Percentiles rank a stretch among this genome's conserved stretches.
Evolutionary conservation across 371 early-diverging fungal species (phyloP).

Genomic region (Homolaphlyctis polyrhiza): DNA sequence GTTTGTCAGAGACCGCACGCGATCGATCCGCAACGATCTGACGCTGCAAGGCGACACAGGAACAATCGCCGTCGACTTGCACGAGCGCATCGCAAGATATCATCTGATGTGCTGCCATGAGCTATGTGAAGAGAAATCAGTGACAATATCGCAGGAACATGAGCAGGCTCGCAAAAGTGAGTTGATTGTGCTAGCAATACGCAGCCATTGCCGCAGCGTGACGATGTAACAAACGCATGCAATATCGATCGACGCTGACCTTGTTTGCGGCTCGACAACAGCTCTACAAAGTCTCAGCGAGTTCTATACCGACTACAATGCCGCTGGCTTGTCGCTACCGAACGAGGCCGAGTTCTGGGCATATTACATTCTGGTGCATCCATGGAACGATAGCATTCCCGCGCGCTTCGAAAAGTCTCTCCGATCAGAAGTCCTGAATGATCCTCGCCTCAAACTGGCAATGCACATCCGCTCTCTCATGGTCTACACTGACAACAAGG

Average conservation of each 20-base stretch:
- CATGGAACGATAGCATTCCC: constrained; percentile 61
- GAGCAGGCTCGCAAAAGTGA: constrained; percentile 84
- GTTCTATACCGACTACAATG: constrained; percentile 73
- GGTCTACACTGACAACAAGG: constrained; percentile 46
- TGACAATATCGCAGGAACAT: constrained; percentile 76
- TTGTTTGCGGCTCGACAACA: constrained; percentile 8
- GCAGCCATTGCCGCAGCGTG: background rate
- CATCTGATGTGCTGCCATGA: constrained; percentile 77
- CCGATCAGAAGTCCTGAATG: constrained; percentile 7
- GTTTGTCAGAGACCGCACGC: constrained; percentile 85
- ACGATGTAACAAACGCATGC: background rate
- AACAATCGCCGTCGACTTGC: constrained; percentile 57
- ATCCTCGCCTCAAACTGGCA: constrained; percentile 55
- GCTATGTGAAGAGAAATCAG: constrained; percentile 59
- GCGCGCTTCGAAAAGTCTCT: constrained; percentile 34
- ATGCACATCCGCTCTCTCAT: constrained; percentile 55
- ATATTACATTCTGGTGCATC: constrained; percentile 70
- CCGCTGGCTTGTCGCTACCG: constrained; percentile 45
- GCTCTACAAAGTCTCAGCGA: constrained; percentile 76
- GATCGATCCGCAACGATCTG: constrained; percentile 85
- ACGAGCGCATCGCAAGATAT: constrained; percentile 85
- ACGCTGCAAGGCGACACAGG: constrained; percentile 78
- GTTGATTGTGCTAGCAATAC: background rate
- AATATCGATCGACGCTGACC: background rate
- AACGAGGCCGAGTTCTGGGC: constrained; percentile 90